phyloP scores from a whole-genome alignment of 129 eudicot genomes.

The Mikania micrantha region DNA sequence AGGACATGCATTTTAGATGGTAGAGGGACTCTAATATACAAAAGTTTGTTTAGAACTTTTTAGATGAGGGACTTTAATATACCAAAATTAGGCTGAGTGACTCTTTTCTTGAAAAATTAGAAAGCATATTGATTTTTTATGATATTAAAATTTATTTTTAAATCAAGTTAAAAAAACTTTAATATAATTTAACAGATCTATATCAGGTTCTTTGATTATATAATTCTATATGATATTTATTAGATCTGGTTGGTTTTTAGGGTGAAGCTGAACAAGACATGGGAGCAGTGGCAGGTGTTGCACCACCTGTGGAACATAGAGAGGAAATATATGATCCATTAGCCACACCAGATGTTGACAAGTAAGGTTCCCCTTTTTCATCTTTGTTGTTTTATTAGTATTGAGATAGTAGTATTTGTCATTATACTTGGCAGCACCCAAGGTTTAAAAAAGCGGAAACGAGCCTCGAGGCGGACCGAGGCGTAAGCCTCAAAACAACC shows the following conservation, averaged over 20 bases:
- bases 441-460: too few species aligned
- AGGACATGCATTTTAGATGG: too few species aligned
- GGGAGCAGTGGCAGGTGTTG: constrained; percentile 48
- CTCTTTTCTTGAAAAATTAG: too few species aligned
- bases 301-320: constrained; percentile 58
- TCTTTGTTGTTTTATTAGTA: not conserved
- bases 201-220: not conserved
- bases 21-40: too few species aligned
- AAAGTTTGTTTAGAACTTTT: too few species aligned
- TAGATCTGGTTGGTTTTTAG: constrained; percentile 28
- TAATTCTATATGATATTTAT: not conserved
- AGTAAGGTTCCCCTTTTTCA: constrained; percentile 28
- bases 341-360: constrained; percentile 88
- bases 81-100: too few species aligned
- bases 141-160: too few species aligned
- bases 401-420: not conserved
- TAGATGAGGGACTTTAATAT: too few species aligned
- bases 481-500: too few species aligned
- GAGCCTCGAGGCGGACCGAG: too few species aligned
- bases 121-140: too few species aligned
- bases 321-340: constrained; percentile 79
- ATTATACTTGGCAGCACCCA: too few species aligned
- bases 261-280: constrained; percentile 77
- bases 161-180: not conserved
- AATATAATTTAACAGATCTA: not conserved